A percentile compares a stretch with the other conserved stretches of the same genome.
Conservation (phyloP, 176 grass and related monocot genomes). For the Aegilops umbellulata region DNA sequence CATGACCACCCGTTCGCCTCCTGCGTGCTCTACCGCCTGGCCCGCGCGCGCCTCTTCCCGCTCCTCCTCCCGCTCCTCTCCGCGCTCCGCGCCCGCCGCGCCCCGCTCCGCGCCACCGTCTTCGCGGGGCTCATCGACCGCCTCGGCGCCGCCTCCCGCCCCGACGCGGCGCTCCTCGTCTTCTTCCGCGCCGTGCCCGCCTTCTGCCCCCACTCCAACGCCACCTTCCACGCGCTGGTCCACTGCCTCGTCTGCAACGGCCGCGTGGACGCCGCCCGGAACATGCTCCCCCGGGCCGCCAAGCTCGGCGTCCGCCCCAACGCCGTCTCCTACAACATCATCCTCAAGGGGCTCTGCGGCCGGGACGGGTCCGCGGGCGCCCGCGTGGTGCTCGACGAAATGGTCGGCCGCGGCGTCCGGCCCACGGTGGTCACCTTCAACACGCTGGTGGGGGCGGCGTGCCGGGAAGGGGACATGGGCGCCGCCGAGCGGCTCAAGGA, state of each 20-base stretch:
- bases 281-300: conserved; percentile 40
- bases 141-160: conserved; percentile 53
- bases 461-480: conserved; percentile 45
- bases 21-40: conserved; percentile 74
- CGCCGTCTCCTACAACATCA: conserved; percentile 83
- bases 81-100: conserved; percentile 37
- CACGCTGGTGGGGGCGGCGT: conserved; percentile 51
- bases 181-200: conserved; percentile 66
- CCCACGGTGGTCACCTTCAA: conserved; percentile 75
- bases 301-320: conserved; percentile 66
- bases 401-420: conserved; percentile 56
- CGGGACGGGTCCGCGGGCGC: conserved; percentile 46
- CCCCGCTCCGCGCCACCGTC: conserved; percentile 50
- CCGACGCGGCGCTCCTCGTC: conserved; percentile 51
- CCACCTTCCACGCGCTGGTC: conserved; percentile 72
- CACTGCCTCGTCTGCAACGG: conserved; percentile 60
- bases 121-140: conserved; percentile 63
- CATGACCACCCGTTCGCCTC: conserved; percentile 68
- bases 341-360: conserved; percentile 55
- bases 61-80: conserved; percentile 56
- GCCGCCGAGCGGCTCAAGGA: conserved; percentile 38
- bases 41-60: conserved; percentile 51
- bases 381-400: conserved; percentile 66
- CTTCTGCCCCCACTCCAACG: conserved; percentile 57
- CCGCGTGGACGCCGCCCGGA: conserved; percentile 39